Evolutionary conservation across 2,329 filamentous ascomycete species (phyloP).

Genomic region (Penicillium sp.): DNA sequence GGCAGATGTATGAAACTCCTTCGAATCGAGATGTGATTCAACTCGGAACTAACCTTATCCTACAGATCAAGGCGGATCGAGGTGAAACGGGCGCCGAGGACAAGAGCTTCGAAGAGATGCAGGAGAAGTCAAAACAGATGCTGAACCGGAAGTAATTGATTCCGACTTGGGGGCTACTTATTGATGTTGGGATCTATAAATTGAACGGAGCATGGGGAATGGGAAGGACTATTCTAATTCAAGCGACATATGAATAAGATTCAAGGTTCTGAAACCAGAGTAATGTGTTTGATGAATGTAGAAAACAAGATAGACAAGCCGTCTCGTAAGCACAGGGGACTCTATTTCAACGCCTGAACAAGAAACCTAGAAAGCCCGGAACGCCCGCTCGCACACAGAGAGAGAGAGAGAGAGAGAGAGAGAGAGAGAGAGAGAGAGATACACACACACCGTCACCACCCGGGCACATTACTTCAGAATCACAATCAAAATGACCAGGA

Average conservation of each 20-base stretch:
- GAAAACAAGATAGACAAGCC: neutral
- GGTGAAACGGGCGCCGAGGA: constrained; percentile 40
- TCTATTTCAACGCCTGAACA: neutral
- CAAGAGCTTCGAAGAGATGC: constrained; percentile 50
- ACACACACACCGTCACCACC: too few species aligned
- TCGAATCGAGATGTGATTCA: neutral
- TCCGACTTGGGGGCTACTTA: too few species aligned
- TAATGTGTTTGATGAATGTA: neutral
- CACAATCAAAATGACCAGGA: constrained; percentile 78
- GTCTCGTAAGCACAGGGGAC: neutral
- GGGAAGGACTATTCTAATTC: neutral
- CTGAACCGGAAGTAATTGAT: constrained; percentile 6
- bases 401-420: neutral
- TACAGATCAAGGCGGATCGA: constrained; percentile 60
- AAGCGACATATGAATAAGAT: neutral
- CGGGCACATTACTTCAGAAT: constrained; percentile 63
- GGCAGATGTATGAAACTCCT: constrained; percentile 57
- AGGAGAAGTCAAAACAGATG: constrained; percentile 58
- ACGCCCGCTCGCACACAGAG: constrained; percentile 21
- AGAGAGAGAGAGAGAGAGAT: neutral
- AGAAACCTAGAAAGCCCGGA: neutral
- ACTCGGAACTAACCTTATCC: constrained; percentile 3
- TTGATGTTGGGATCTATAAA: neutral
- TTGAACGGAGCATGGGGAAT: neutral
- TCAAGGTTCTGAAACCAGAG: neutral